A percentile compares a stretch with the other conserved stretches of the same genome.
These are phyloP conservation scores for Blastomyces emzantsi DNA, from an alignment of 2,329 filamentous ascomycete species.

Conservation along the genomic window DNA sequence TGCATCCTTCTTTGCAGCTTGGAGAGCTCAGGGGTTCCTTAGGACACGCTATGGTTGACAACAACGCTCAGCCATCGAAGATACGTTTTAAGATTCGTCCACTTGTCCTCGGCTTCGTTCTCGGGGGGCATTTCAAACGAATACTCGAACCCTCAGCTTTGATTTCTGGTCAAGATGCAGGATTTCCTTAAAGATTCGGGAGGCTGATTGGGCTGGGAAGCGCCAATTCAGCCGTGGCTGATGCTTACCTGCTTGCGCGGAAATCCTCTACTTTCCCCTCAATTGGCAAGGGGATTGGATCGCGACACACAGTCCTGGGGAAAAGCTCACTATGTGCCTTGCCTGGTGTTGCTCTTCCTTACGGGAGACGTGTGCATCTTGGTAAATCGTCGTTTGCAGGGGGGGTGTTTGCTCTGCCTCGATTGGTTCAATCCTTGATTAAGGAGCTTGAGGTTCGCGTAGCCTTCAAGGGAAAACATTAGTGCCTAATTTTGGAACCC, in stretches of 20 bases:
- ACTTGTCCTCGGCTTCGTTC: background rate
- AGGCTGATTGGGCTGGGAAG: background rate
- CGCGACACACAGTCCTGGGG: too few species aligned
- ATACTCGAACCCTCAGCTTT: background rate
- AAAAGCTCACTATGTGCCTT: too few species aligned
- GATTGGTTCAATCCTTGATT: background rate
- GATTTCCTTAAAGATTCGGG: background rate
- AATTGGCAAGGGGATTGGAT: background rate
- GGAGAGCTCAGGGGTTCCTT: background rate
- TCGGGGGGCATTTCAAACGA: background rate
- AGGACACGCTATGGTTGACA: background rate
- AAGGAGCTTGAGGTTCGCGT: background rate
- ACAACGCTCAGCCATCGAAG: background rate
- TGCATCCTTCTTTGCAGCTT: too few species aligned
- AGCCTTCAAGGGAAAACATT: background rate
- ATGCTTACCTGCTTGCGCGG: background rate
- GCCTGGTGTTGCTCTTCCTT: background rate
- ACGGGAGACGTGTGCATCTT: background rate
- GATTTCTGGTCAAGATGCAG: background rate
- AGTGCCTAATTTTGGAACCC: background rate
- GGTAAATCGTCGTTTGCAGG: background rate
- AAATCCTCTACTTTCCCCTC: background rate
- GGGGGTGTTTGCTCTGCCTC: background rate
- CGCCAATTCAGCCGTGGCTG: background rate
- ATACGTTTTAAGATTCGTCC: background rate